Evolutionary conservation across 441 rosid genomes (phyloP).

Genomic region (Eutrema salsugineum): DNA sequence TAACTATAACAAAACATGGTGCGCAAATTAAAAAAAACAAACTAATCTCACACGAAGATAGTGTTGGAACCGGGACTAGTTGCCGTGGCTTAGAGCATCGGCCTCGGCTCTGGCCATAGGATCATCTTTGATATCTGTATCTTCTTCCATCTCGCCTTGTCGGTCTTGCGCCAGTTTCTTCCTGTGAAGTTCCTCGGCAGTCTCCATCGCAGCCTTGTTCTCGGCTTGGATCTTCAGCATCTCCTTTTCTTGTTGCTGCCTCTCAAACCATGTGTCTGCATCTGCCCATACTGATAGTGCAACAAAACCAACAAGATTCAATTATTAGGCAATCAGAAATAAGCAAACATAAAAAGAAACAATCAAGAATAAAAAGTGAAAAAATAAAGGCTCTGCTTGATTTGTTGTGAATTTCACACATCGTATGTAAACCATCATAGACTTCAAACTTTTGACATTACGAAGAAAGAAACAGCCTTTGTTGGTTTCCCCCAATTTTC

Average conservation of each 20-base stretch:
- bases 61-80: no score
- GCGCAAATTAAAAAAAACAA: not conserved
- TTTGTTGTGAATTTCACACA: not conserved
- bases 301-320: not conserved
- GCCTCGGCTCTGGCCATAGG: constrained; percentile 86
- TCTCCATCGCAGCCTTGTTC: constrained; percentile 74
- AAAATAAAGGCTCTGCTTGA: no score
- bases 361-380: no score
- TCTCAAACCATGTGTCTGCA: constrained; percentile 95
- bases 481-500: not conserved
- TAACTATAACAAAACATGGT: constrained; percentile 6
- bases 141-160: constrained; percentile 90
- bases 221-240: constrained; percentile 78
- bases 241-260: constrained; percentile 91
- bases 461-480: not conserved
- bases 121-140: constrained; percentile 52
- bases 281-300: constrained; percentile 83
- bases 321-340: not conserved
- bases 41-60: no score
- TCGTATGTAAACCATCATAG: not conserved
- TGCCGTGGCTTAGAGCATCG: constrained; percentile 43
- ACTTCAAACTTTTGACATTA: not conserved
- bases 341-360: not conserved
- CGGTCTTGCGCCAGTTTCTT: constrained; percentile 77
- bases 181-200: constrained; percentile 93